phyloP scores from a whole-genome alignment of 371 early-diverging fungal genomes.

The Umbelopsis sp. region DNA sequence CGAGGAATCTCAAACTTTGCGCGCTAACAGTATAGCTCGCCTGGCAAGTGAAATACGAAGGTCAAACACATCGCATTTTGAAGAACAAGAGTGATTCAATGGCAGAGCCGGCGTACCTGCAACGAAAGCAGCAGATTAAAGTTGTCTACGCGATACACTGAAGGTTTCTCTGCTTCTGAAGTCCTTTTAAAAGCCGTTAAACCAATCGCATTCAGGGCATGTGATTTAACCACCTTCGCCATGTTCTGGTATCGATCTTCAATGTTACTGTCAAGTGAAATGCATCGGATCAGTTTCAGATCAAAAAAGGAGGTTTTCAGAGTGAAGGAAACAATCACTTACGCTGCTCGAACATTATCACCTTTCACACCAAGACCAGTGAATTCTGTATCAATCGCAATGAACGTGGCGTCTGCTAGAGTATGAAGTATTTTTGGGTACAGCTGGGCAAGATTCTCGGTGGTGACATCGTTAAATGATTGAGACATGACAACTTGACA shows the following conservation, averaged over 20 bases:
- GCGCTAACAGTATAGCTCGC: slow-evolving; percentile 52
- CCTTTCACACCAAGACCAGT: slow-evolving; percentile 68
- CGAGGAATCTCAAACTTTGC: slow-evolving; percentile 74
- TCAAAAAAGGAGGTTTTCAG: no score
- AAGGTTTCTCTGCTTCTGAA: slow-evolving; percentile 4
- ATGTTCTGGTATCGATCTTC: slow-evolving; percentile 77
- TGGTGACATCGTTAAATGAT: slow-evolving; percentile 18
- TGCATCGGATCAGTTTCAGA: neutral
- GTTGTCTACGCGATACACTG: slow-evolving; percentile 44
- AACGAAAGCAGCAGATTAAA: slow-evolving; percentile 59
- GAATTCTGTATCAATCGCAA: slow-evolving; percentile 91
- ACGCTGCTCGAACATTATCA: slow-evolving; percentile 39
- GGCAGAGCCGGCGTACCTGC: slow-evolving; percentile 29
- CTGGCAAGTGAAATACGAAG: neutral
- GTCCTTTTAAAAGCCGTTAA: slow-evolving; percentile 54
- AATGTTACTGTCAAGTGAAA: slow-evolving; percentile 46
- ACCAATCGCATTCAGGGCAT: slow-evolving; percentile 84
- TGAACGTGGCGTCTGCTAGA: slow-evolving; percentile 55
- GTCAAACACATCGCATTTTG: no score
- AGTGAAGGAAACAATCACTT: slow-evolving; percentile 16
- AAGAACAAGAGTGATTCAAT: no score
- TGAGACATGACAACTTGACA: neutral
- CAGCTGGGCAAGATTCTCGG: slow-evolving; percentile 24
- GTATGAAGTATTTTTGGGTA: slow-evolving; percentile 25
- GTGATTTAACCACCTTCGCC: slow-evolving; percentile 62